Base-by-base conservation (phyloP, 192 early-diverging fungal species). In the Dispira simplex region DNA sequence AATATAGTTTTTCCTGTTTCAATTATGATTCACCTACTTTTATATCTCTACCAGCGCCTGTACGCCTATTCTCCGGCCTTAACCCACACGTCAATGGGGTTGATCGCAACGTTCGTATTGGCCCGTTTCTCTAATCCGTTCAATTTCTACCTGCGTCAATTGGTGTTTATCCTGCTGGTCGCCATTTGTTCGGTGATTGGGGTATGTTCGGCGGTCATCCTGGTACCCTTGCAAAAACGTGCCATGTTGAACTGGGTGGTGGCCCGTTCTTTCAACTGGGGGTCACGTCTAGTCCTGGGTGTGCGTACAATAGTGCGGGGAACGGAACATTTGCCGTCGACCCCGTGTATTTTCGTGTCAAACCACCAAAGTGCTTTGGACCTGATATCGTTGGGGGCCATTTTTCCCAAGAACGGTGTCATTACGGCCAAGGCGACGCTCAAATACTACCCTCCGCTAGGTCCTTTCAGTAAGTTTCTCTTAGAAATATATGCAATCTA, bases 351-450 rank as follows among this genome's bases (percentile, higher is more conserved):
- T 18, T 75, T 82, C 39, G 78, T 92, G n/a, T 83, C 82, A 59
- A 95, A 95, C 71, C 92, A 95, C 70, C 92, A 95, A 66, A 83
- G 80, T 56, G 77, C 81, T 43, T 68, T 92, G 65, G 92, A 95
- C 71, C 68, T 88, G 27, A 63, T 90, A 43, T 73, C 83, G 64
- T 65, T 90, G 56, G 78, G 83, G 20, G 72, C 70, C 65, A 76
- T 90, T 16, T 81, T 85, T 44, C 85, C 88, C 21, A 81, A 80
- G 48, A 67, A 73, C 46, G 78, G 80, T 39, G 77, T 79, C 4
- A 74, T 87, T 60, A 83, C 87, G 46, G 86, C 86, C 44, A 93
- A 90, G 73, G 80, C 77, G 71, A 73, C 71, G 23, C 71, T 90
- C 45, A 78, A 79, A 39, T 89, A 77, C 55, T 73, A 83, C 60